Evolutionary conservation across 2,329 filamentous ascomycete genomes (phyloP), one percentile per base, ranked within the genome.

Genomic region (Alternaria rosae): DNA sequence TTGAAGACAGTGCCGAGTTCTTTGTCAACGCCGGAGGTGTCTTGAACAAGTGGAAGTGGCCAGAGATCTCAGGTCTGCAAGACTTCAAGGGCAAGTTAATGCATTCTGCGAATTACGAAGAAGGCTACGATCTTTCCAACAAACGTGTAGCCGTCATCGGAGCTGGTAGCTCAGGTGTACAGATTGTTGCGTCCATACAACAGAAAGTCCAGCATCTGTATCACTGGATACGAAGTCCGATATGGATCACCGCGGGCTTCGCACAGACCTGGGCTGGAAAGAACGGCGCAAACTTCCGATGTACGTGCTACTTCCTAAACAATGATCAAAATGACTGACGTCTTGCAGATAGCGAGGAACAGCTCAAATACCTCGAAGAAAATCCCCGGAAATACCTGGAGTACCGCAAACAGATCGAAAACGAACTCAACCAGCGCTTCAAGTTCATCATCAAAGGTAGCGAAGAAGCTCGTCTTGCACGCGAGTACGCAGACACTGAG

Each of bases 371-470:
- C 60, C 73, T 83, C 5, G 61, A 75, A 51, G 65, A 81, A 4
- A 79, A 83, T 53, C 81, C 82, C 0, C 71, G 79, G 38, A 80
- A 81, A 42, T 83, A 83, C 54, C 76, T 83, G 28, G 81, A 82
- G 62, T 84, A 84, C 64, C 79, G 82, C 61, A 83, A 83, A 68
- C 77, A 81, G 56, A 79, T 84, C 57, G 82, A 85, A 61, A 80
- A 81, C 61, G 82, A 84, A 62, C 77, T 87, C 15, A 87, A 86
- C 61, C 80, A 82, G 47, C 79, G 83, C 6, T 87, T 86, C 78
- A 83, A 83, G 47, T 83, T 86, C 72, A 85, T 85, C 68, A 76
- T 84, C 65, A 85, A 84, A 68, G 82, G 81, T n/a, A 81, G 79
- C 7, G 59, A 78, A 53, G 82, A 84, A 74, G 82, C 83, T 2